Conservation (phyloP, 1,139 yeast genomes). For the Yamadazyma friedrichii region DNA sequence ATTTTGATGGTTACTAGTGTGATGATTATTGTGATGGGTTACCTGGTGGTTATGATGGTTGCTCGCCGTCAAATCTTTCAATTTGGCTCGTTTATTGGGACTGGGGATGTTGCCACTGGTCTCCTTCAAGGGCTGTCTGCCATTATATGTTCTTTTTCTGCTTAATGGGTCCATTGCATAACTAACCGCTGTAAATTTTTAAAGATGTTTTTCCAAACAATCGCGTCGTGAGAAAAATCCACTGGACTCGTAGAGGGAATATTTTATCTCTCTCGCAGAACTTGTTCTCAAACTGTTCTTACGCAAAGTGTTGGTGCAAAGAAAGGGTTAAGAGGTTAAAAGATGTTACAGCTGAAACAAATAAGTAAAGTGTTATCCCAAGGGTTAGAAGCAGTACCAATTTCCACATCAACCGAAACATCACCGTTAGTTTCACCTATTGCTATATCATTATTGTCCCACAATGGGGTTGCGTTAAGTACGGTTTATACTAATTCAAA, state of each 20-base stretch:
- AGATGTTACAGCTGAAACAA: constrained; percentile 50
- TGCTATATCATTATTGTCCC: constrained; percentile 43
- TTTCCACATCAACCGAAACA: constrained; percentile 5
- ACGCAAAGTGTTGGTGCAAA: too few relatives aligned
- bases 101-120: constrained; percentile 43
- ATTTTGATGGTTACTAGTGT: not conserved
- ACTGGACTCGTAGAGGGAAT: too few relatives aligned
- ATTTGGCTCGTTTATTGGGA: constrained; percentile 29
- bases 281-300: too few relatives aligned
- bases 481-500: constrained; percentile 25
- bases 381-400: constrained; percentile 30
- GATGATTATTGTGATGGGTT: not conserved
- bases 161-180: constrained; percentile 12
- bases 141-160: constrained; percentile 10
- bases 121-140: constrained; percentile 44
- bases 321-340: too few relatives aligned
- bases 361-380: constrained; percentile 43
- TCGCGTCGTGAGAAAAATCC: constrained; percentile 6
- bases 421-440: constrained; percentile 24
- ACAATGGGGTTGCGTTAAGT: constrained; percentile 41
- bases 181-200: constrained; percentile 1
- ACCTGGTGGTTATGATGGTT: not conserved
- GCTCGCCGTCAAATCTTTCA: not conserved
- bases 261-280: too few relatives aligned
- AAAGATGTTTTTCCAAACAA: constrained; percentile 2